phyloP scores from a whole-genome alignment of 371 early-diverging fungal genomes.

The Mucor saturninus region DNA sequence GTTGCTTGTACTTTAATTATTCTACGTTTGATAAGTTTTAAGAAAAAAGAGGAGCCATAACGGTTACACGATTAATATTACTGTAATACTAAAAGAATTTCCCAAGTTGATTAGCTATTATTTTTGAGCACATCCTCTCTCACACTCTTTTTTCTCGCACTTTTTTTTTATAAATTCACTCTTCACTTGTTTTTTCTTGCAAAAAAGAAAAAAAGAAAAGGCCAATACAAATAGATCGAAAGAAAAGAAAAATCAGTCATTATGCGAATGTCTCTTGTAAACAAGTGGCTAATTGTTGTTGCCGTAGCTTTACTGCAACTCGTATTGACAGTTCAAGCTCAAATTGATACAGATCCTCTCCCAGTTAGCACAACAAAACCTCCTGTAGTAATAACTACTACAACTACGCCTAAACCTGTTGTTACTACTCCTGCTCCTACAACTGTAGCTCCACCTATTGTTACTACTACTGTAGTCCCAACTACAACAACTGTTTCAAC shows the following conservation, averaged over 20 bases:
- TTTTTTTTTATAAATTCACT: slow-evolving; percentile 5
- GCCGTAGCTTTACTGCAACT: slow-evolving; percentile 4
- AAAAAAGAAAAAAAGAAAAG: not conserved
- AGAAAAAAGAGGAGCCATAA: not conserved
- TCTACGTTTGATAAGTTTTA: not conserved
- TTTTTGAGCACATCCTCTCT: not conserved
- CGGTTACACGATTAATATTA: slow-evolving; percentile 22
- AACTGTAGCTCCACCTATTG: not conserved
- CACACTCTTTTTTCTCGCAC: not conserved
- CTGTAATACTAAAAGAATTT: slow-evolving; percentile 17
- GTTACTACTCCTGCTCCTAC: not conserved
- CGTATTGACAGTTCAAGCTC: slow-evolving; percentile 5
- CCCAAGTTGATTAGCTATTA: slow-evolving; percentile 7
- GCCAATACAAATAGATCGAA: not conserved
- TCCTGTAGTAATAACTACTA: not conserved
- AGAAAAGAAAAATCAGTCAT: not conserved
- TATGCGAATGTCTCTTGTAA: slow-evolving; percentile 3
- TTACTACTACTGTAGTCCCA: not conserved
- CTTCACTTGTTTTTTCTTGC: slow-evolving; percentile 1
- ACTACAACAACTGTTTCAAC: slow-evolving; percentile 12
- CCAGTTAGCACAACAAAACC: not conserved
- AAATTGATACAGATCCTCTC: slow-evolving; percentile 1
- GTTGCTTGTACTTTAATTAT: slow-evolving; percentile 2
- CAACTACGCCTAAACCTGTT: not conserved
- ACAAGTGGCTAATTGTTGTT: slow-evolving; percentile 10